Conservation (phyloP, 805 yeast genomes). For the Candida andamanensis region DNA sequence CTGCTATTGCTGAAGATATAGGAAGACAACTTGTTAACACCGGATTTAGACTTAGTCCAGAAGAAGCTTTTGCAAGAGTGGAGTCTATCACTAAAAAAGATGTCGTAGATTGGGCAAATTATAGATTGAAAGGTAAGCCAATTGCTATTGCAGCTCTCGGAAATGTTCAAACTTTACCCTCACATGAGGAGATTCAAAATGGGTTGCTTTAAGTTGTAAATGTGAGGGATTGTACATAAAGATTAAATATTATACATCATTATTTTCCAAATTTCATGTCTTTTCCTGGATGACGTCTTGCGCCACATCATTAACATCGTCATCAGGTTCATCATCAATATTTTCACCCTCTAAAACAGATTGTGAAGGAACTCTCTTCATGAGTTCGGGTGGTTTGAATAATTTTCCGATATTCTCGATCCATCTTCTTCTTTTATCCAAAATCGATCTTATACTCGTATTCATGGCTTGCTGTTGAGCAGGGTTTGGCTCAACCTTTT, state of each 20-base stretch:
- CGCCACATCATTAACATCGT: conserved; percentile 23
- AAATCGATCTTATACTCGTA: conserved; percentile 67
- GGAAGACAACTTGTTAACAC: conserved; percentile 97
- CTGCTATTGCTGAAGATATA: conserved; percentile 95
- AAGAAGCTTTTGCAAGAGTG: conserved; percentile 69
- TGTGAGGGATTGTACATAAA: conserved; percentile 5
- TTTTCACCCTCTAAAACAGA: conserved; percentile 47
- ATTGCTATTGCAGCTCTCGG: conserved; percentile 92
- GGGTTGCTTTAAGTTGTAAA: conserved; percentile 22
- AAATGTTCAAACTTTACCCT: conserved; percentile 65
- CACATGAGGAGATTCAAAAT: conserved; percentile 50
- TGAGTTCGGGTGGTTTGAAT: conserved; percentile 59
- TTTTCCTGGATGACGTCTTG: conserved; percentile 11
- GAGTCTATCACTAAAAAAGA: conserved; percentile 74
- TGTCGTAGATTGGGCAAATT: conserved; percentile 83
- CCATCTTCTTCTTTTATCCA: conserved; percentile 89
- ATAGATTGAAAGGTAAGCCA: conserved; percentile 70
- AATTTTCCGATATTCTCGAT: conserved; percentile 83
- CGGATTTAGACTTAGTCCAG: conserved; percentile 71
- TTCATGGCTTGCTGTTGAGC: conserved; percentile 67
- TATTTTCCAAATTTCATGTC: neutral
- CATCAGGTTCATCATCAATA: conserved; percentile 29
- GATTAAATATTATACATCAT: conserved; percentile 1
- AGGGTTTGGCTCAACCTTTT: conserved; percentile 19
- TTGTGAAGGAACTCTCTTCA: conserved; percentile 70